Percentiles rank a stretch among this genome's conserved stretches.
Evolutionary conservation across 495 filamentous ascomycete species (phyloP).

Genomic region (Daldinia loculata): DNA sequence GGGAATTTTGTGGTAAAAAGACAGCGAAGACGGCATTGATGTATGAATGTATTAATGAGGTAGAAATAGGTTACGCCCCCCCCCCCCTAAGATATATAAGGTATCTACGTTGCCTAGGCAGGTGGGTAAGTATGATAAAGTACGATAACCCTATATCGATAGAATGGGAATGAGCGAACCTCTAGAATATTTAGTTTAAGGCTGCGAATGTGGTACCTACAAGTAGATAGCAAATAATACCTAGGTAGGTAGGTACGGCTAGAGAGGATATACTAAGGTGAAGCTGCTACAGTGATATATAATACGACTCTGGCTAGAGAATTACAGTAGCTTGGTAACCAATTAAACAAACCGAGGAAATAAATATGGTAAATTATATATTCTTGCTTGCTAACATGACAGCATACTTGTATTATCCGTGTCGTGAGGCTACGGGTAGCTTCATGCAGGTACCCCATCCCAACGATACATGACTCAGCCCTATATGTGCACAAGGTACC

Average conservation of each 20-base stretch:
- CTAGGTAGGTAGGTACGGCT: no score
- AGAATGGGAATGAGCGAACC: background rate
- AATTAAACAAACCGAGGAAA: background rate
- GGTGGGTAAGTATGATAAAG: background rate
- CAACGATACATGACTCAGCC: no score
- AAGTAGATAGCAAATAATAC: no score
- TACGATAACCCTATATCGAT: background rate
- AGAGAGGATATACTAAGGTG: no score
- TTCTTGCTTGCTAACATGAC: background rate
- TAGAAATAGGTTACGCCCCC: background rate
- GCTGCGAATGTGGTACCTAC: background rate
- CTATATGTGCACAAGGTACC: no score
- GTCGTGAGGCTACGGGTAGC: background rate
- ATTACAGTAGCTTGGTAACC: background rate
- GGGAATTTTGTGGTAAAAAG: background rate
- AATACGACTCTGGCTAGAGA: no score
- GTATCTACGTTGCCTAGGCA: background rate
- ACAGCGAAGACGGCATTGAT: background rate
- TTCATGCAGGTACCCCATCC: no score
- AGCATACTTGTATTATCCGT: background rate
- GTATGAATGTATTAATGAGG: background rate
- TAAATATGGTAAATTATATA: background rate
- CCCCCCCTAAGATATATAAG: no score
- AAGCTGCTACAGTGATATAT: no score
- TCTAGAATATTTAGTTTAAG: background rate